Conservation (phyloP, 805 yeast species). For the Kodamaea nitidulidarum region DNA sequence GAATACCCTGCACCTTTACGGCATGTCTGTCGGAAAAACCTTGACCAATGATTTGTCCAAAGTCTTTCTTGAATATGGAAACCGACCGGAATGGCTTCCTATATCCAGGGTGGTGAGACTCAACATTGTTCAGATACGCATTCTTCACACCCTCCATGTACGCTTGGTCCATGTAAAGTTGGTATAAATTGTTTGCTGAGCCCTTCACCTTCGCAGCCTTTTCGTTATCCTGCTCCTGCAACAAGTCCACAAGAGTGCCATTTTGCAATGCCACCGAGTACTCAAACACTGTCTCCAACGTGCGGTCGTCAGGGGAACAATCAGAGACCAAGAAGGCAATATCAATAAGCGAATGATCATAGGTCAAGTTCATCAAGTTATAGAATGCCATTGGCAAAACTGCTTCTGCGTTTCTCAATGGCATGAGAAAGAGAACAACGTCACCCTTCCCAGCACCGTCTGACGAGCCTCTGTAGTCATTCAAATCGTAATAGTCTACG, state of each 20-base stretch:
- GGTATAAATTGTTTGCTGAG: slow-evolving; percentile 52
- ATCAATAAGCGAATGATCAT: slow-evolving; percentile 76
- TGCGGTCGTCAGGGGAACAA: slow-evolving; percentile 64
- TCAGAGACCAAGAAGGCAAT: slow-evolving; percentile 78
- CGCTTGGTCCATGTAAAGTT: slow-evolving; percentile 62
- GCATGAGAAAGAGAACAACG: slow-evolving; percentile 65
- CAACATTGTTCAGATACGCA: slow-evolving; percentile 58
- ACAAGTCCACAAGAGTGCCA: slow-evolving; percentile 53
- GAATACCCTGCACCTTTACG: slow-evolving; percentile 78
- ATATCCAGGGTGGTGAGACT: slow-evolving; percentile 52
- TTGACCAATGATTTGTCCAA: slow-evolving; percentile 81
- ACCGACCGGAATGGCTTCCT: slow-evolving; percentile 70
- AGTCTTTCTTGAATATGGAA: slow-evolving; percentile 76
- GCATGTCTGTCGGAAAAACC: slow-evolving; percentile 82
- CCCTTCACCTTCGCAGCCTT: slow-evolving; percentile 42
- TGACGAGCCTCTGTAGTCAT: slow-evolving; percentile 49
- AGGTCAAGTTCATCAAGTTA: slow-evolving; percentile 80
- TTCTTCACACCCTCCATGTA: slow-evolving; percentile 54
- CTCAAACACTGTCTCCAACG: slow-evolving; percentile 61
- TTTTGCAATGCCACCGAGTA: slow-evolving; percentile 66
- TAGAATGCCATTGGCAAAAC: slow-evolving; percentile 81
- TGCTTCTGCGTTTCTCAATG: slow-evolving; percentile 72
- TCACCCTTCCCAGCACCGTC: slow-evolving; percentile 53
- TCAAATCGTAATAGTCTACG: slow-evolving; percentile 61
- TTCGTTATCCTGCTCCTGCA: slow-evolving; percentile 41